These are phyloP conservation scores for Fagopyrum esculentum DNA, from an alignment of 148 eudicot genomes.

Conservation along the genomic window DNA sequence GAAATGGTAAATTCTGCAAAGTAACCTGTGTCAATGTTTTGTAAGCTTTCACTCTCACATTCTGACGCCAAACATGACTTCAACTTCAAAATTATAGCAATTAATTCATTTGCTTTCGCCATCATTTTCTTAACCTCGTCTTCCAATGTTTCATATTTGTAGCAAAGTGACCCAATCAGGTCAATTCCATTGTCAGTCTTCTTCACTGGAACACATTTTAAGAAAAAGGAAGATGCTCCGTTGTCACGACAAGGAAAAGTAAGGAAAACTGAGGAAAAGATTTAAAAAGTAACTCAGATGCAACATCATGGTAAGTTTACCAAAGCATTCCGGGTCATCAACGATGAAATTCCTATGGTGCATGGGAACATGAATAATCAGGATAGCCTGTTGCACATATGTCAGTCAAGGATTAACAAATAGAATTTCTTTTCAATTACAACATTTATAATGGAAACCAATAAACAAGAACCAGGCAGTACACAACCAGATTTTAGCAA, in stretches of 20 bases:
- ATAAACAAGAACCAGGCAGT: neutral
- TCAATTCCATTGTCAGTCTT: constrained; percentile 60
- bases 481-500: neutral
- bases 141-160: constrained; percentile 68
- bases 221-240: neutral
- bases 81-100: constrained; percentile 57
- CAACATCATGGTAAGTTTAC: constrained; percentile 26
- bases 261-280: neutral
- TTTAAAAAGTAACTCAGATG: neutral
- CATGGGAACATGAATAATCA: constrained; percentile 75
- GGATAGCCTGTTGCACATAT: constrained; percentile 60
- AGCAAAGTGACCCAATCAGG: constrained; percentile 78
- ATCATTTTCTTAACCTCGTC: constrained; percentile 72
- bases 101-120: constrained; percentile 62
- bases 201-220: constrained; percentile 41
- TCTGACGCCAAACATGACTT: constrained; percentile 51
- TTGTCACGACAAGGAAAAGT: neutral
- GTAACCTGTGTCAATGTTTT: constrained; percentile 62
- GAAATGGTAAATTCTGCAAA: neutral
- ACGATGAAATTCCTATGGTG: constrained; percentile 54
- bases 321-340: constrained; percentile 49
- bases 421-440: neutral
- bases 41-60: constrained; percentile 44
- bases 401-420: constrained; percentile 13
- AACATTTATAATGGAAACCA: neutral